Conservation (phyloP, 2,329 filamentous ascomycete genomes). For the Trichophyton benhamiae region DNA sequence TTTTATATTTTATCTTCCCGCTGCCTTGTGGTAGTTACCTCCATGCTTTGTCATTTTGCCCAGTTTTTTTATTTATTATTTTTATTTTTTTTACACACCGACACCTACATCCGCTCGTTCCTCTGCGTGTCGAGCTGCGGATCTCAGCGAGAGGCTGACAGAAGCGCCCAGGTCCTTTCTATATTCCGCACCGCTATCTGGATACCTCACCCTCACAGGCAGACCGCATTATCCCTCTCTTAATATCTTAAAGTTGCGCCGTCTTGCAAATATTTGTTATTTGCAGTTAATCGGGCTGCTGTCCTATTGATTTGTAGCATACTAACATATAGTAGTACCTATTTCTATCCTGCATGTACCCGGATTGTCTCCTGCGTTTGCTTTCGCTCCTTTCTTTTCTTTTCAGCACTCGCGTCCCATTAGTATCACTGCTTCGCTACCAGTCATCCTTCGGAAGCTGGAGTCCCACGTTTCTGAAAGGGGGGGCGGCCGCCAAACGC, state of each 20-base stretch:
- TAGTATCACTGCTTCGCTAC: not conserved
- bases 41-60: not conserved
- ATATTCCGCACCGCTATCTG: constrained; percentile 9
- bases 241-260: not conserved
- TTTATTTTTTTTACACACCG: not conserved
- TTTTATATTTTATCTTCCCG: not conserved
- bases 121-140: not conserved
- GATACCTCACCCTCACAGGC: not conserved
- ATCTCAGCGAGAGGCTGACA: constrained; percentile 7
- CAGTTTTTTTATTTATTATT: not conserved
- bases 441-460: not conserved
- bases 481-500: not conserved
- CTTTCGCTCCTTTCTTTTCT: not conserved
- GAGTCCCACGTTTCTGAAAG: not conserved
- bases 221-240: not conserved
- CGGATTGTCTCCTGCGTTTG: not conserved
- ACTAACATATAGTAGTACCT: not conserved
- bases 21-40: not conserved
- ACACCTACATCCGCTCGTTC: not conserved
- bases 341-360: not conserved
- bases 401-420: too few species aligned
- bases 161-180: constrained; percentile 12
- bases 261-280: not conserved
- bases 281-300: not conserved
- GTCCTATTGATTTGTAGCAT: not conserved